Conservation (phyloP, 2,329 filamentous ascomycete species). For the Bipolaris sorokiniana region DNA sequence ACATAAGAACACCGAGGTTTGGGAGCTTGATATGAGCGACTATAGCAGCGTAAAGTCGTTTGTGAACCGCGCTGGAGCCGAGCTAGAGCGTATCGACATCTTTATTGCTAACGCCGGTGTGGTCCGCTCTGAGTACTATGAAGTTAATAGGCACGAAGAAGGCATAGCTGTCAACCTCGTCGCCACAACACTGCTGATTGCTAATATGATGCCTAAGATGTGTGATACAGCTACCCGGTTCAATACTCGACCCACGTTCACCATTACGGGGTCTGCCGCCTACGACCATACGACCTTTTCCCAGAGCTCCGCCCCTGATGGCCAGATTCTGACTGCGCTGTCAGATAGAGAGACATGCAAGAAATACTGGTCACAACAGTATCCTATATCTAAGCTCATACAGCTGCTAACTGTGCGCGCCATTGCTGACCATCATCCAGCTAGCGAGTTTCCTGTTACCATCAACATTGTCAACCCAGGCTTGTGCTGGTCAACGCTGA, state of each 20-base stretch:
- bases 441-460: constrained; percentile 24
- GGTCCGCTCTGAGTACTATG: constrained; percentile 20
- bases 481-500: constrained; percentile 33
- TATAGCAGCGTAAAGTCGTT: constrained; percentile 30
- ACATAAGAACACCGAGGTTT: constrained; percentile 29
- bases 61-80: constrained; percentile 21
- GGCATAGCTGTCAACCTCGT: constrained; percentile 61
- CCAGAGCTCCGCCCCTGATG: constrained; percentile 23
- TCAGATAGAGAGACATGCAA: constrained; percentile 14
- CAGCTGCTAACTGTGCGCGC: constrained; percentile 30
- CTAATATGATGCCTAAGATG: constrained; percentile 53
- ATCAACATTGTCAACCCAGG: constrained; percentile 41
- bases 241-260: constrained; percentile 21
- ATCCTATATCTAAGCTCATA: constrained; percentile 35
- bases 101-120: constrained; percentile 46
- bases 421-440: constrained; percentile 16
- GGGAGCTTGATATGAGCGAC: constrained; percentile 33
- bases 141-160: constrained; percentile 38
- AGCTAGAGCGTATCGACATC: constrained; percentile 38
- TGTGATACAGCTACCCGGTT: constrained; percentile 23
- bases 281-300: constrained; percentile 20
- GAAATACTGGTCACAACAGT: constrained; percentile 21
- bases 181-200: constrained; percentile 57
- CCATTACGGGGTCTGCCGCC: constrained; percentile 19
- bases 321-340: constrained; percentile 28